phyloP scores from a whole-genome alignment of 2,329 filamentous ascomycete species.

The Raffaelea ambrosiae region DNA sequence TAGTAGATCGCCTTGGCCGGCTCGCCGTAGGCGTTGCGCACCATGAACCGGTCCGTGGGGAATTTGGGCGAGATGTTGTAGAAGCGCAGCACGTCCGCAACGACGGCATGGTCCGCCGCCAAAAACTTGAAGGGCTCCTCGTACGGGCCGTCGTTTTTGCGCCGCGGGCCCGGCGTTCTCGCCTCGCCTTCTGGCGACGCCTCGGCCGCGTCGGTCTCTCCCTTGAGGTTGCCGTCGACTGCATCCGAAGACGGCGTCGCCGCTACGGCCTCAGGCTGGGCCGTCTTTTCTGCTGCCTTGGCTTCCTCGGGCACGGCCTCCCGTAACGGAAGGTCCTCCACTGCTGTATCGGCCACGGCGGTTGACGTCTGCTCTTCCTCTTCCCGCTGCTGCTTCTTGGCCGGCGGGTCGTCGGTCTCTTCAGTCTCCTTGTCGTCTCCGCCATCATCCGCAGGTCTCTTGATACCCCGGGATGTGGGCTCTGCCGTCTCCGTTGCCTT shows the following conservation, averaged over 20 bases:
- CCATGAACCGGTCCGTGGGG: constrained; percentile 87
- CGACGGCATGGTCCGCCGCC: constrained; percentile 61
- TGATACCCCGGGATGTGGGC: no score
- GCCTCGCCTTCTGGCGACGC: not conserved
- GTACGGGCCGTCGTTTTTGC: constrained; percentile 41
- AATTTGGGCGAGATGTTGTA: constrained; percentile 80
- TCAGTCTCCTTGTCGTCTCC: constrained; percentile 4
- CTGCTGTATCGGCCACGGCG: no score
- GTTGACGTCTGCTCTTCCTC: constrained; percentile 9
- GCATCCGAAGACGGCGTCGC: no score
- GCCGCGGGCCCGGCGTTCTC: constrained; percentile 22
- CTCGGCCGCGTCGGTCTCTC: not conserved
- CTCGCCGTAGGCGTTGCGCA: constrained; percentile 82
- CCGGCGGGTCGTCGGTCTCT: constrained; percentile 1
- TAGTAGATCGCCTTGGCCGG: constrained; percentile 96
- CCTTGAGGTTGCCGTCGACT: not conserved
- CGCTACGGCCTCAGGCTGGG: no score
- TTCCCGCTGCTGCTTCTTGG: constrained; percentile 4
- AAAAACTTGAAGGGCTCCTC: constrained; percentile 97
- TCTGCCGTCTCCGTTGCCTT: constrained; percentile 15
- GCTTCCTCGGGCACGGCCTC: constrained; percentile 8
- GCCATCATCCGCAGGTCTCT: no score
- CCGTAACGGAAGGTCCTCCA: no score
- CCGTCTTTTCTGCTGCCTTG: not conserved
- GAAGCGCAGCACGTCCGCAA: constrained; percentile 70